phyloP scores from a whole-genome alignment of 306 rosid species.

The Geum urbanum region DNA sequence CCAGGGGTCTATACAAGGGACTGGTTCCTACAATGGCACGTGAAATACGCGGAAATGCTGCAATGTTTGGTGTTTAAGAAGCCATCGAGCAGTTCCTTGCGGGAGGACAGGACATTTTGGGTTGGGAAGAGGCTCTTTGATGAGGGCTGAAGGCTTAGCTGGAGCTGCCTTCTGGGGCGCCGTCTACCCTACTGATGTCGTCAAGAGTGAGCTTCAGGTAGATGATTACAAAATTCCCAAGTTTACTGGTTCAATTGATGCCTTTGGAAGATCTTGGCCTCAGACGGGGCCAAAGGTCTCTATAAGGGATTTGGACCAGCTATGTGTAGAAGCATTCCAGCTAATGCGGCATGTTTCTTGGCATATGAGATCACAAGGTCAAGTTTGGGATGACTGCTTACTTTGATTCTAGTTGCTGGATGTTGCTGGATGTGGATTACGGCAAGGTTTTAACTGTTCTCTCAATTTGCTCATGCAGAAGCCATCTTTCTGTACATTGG shows the following conservation, averaged over 20 bases:
- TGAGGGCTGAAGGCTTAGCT: slow-evolving; percentile 87
- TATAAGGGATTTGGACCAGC: slow-evolving; percentile 98
- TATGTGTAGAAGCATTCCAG: slow-evolving; percentile 83
- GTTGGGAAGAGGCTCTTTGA: slow-evolving; percentile 78
- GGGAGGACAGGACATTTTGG: slow-evolving; percentile 71
- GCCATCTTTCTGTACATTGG: slow-evolving; percentile 5
- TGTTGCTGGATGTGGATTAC: slow-evolving; percentile 11
- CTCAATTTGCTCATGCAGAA: neutral
- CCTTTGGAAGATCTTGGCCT: slow-evolving; percentile 61
- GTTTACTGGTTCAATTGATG: slow-evolving; percentile 73
- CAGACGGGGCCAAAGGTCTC: slow-evolving; percentile 76
- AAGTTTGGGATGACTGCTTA: slow-evolving; percentile 48
- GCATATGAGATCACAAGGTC: slow-evolving; percentile 89
- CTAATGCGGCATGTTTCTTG: slow-evolving; percentile 96
- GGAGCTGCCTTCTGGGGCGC: slow-evolving; percentile 70
- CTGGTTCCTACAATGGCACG: slow-evolving; percentile 86
- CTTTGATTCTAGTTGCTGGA: slow-evolving; percentile 7
- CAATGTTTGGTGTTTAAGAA: slow-evolving; percentile 92
- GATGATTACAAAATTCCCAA: slow-evolving; percentile 85
- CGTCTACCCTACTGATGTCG: slow-evolving; percentile 88
- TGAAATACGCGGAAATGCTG: slow-evolving; percentile 91
- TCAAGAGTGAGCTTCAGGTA: slow-evolving; percentile 85
- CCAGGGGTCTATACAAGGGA: slow-evolving; percentile 81
- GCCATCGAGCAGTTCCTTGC: slow-evolving; percentile 63
- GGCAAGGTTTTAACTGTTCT: slow-evolving; percentile 3